Base-by-base conservation (phyloP, 371 early-diverging fungal genomes). In the Mucor sp. region DNA sequence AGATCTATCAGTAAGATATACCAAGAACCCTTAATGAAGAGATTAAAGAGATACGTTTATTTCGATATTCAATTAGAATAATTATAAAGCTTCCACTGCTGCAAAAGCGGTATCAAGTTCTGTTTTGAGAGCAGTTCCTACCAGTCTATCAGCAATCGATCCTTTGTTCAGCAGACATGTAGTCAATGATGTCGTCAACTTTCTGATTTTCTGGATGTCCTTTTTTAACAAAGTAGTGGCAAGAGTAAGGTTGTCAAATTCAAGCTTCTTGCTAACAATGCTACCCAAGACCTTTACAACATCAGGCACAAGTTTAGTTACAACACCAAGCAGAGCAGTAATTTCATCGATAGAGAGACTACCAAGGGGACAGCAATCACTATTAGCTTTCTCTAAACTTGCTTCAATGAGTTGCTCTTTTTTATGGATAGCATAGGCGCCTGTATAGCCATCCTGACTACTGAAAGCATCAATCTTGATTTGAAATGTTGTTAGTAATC, bases 381-480 rank as follows among this genome's bases (percentile, higher is more conserved):
- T 56, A 23, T 47, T 58, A 17, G 74, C 66, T 1, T 43, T 33
- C 47, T 48, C 65, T 30, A 74, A 30, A 9, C 33, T n/a, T 9
- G n/a, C 60, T 21, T 71, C 66, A 15, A 74, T 57, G 4, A 30
- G 25, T 23, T 50, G 58, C 39, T 59, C 68, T 27, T 68, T 60
- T 9, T 7, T 37, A 41, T 67, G 62, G 37, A 74, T 43, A 4
- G 48, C 11, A 12, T 57, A 32, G 2, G 74, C 74, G 41, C 60
- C 74, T 48, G 11, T 3, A 23, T 65, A 68, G 30, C 74, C 71
- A 17, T 9, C 25, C 23, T 68, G 12, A 12, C 28, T 27, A 7
- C 60, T 68, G 57, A 64, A 74, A 2, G 17, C 66, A 41, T 65
- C 39, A 37, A 74, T 58, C 69, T 73, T 57, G 25, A 21, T 21